Evolutionary conservation across 2,329 filamentous ascomycete genomes (phyloP).

Genomic region (Hymenoscyphus salicellus): DNA sequence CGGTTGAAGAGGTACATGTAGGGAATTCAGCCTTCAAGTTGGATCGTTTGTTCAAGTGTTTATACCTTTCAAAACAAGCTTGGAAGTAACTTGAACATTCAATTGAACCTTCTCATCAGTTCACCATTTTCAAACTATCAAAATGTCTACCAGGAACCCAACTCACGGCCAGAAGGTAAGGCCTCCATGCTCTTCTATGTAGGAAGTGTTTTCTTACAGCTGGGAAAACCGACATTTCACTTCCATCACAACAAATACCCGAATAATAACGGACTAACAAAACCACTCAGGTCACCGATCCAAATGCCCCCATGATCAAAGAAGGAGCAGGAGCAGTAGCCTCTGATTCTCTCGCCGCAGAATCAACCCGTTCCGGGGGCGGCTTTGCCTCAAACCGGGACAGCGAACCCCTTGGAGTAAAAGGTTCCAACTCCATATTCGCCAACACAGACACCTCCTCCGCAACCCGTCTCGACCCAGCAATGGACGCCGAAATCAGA

Average conservation of each 20-base stretch:
- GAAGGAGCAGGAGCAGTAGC: conserved; percentile 65
- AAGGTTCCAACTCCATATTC: conserved; percentile 51
- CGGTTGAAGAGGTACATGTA: not conserved
- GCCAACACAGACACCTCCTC: conserved; percentile 55
- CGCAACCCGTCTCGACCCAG: conserved; percentile 48
- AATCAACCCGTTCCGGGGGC: conserved; percentile 62
- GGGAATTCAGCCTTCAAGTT: not conserved
- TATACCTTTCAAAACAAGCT: not conserved
- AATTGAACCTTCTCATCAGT: not conserved
- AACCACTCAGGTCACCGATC: conserved; percentile 44
- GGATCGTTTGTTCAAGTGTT: not conserved
- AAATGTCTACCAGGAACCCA: conserved; percentile 34
- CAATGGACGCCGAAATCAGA: conserved; percentile 29
- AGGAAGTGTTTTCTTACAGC: not conserved
- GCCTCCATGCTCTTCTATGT: not conserved
- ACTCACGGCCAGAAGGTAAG: conserved; percentile 26
- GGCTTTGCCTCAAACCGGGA: conserved; percentile 59
- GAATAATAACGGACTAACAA: not conserved
- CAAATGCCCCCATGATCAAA: conserved; percentile 47
- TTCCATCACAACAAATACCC: not conserved
- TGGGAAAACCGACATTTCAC: not conserved
- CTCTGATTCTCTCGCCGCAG: conserved; percentile 71
- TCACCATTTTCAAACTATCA: conserved; percentile 9
- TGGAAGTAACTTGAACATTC: not conserved
- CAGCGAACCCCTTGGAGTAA: conserved; percentile 48